Evolutionary conservation across 75 land plant species (phyloP), one percentile per base, ranked within the genome.

Genomic region (Isoetes taiwanensis): DNA sequence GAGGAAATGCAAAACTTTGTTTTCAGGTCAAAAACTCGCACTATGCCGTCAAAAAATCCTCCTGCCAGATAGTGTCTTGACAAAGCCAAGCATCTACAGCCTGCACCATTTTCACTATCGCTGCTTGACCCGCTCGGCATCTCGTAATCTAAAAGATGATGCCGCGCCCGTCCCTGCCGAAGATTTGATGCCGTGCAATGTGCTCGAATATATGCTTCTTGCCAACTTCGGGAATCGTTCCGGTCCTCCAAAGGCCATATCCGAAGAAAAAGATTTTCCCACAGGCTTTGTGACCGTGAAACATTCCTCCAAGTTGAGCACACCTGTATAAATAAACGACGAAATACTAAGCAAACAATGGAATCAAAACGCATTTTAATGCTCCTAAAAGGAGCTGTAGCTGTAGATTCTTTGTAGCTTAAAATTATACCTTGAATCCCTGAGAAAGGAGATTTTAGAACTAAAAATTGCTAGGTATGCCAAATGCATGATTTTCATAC

Each of bases 31-130:
- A 78, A 82, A 28, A 82, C 68, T 5, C 82, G 68, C 34, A 82
- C 79, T 27, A 69, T 16, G 23, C 86, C 86, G 52, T 82, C 82
- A n/a, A 50, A 59, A 41, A 72, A 78, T 21, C 86, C 86, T 40
- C 64, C 66, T 0, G 79, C 86, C 6, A 82, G 56, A 38, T 76
- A 59, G 54, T 0, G 34, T 14, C 57, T 57, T 41, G 86, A 78
- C 39, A 82, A 25, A 2, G 77, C 65, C 16, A 78, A 69, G 56
- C 77, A 58, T 54, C 70, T 62, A 63, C 81, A 78, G 2, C 34
- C 24, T 4, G 48, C 43, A 0, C 41, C 35, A 11, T 32, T 32
- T 27, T 34, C 32, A 10, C 25, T 35, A 37, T 35, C 63, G 10
- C 54, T 20, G 24, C 34, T 38, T 8, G 35, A 58, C 24, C 3